Evolutionary conservation across 495 filamentous ascomycete genomes (phyloP), one percentile per base, ranked within the genome.

Genomic region (Aspergillus nanangensis): DNA sequence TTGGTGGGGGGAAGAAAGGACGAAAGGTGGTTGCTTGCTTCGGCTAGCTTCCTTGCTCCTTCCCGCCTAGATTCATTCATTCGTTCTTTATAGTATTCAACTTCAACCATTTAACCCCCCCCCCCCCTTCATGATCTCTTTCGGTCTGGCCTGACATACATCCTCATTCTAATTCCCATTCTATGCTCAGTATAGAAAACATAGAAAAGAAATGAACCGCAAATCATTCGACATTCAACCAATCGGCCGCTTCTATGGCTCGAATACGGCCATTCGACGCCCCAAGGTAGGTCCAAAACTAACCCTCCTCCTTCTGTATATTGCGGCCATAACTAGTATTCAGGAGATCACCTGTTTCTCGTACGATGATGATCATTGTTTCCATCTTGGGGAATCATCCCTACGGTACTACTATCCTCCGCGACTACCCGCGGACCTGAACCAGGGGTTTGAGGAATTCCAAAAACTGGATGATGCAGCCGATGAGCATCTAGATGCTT

Each of bases 331-430:
- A 48, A 24, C 23, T 24, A 3, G 36, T 5, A 11, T 31, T 29
- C 23, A 90, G 84, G 93, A 98, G 69, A 87, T 96, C 41, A 74
- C 88, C 2, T 87, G 71, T 60, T 98, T 96, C 62, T 97, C 92
- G 1, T 96, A 90, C 64, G 89, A 96, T 66, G 74, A 87, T 9
- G 61, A 88, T 10, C 94, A 86, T 63, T 54, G 75, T n/a, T 89
- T 87, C 56, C 83, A 70, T 38, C 77, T 86, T 9, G 89, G 88
- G 36, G 82, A 87, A 33, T 80, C 82, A 10, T 91, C 88, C 1
- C 55, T 99, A 31, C 77, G 78, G 37, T 96, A 91, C 66, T 99
- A 96, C 65, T 94, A 95, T 57, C 80, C 87, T 9, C 86, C 94
- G 0, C 60, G 60, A 20, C 65, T 95, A 4, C 79, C 80, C 15